Conservation (phyloP, 164 flowering plant genomes). For the Cinnamomum micranthum region DNA sequence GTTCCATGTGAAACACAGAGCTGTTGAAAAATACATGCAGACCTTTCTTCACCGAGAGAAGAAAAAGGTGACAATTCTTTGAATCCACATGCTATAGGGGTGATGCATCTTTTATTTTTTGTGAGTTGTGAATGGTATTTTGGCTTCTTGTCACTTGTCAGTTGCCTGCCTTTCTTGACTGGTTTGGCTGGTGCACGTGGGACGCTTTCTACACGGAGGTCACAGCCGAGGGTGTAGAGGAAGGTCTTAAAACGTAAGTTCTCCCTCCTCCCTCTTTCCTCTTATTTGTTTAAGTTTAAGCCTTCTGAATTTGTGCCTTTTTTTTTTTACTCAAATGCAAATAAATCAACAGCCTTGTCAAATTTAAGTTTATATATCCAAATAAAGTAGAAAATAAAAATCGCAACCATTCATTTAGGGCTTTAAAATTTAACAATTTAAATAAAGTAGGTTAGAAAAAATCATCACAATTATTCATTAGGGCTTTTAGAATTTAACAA, state of each 20-base stretch:
- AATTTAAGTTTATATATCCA: too few relatives aligned
- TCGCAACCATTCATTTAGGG: too few relatives aligned
- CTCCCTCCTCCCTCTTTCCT: too few relatives aligned
- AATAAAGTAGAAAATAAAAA: too few relatives aligned
- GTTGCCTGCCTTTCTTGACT: constrained; percentile 85
- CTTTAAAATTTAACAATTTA: too few relatives aligned
- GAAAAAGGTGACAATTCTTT: constrained; percentile 57
- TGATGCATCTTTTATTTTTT: not conserved
- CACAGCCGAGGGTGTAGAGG: constrained; percentile 91
- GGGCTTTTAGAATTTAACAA: too few relatives aligned
- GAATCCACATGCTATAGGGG: not conserved
- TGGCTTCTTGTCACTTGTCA: constrained; percentile 14
- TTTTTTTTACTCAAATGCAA: too few relatives aligned
- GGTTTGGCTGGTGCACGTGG: constrained; percentile 99
- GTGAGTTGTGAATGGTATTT: not conserved
- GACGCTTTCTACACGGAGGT: constrained; percentile 98
- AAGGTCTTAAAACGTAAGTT: constrained; percentile 74
- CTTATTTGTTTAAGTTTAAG: too few relatives aligned
- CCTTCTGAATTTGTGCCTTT: too few relatives aligned
- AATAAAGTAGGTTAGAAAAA: too few relatives aligned
- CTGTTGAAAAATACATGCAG: constrained; percentile 77
- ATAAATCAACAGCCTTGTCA: too few relatives aligned
- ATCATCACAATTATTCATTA: too few relatives aligned
- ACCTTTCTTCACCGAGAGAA: constrained; percentile 84
- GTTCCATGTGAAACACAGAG: constrained; percentile 54